Evolutionary conservation across 1,284 basidiomycete species (phyloP).

Genomic region (Trichosporon coremiiforme): DNA sequence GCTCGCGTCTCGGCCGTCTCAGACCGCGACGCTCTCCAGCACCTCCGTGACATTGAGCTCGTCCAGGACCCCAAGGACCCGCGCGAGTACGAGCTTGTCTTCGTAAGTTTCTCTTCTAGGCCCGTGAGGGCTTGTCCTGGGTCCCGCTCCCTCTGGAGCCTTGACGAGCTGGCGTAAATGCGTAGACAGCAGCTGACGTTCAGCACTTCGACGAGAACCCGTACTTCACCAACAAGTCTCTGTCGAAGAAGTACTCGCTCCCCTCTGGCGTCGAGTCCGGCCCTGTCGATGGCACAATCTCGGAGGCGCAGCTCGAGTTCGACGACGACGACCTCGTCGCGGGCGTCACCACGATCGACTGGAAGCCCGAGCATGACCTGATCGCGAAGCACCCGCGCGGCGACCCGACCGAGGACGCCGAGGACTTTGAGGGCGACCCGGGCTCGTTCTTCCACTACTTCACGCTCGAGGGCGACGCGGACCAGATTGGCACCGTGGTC

Average conservation of each 20-base stretch:
- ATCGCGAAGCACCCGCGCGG: slow-evolving; percentile 55
- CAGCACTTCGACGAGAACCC: slow-evolving; percentile 56
- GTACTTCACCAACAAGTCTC: slow-evolving; percentile 52
- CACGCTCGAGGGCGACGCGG: slow-evolving; percentile 49
- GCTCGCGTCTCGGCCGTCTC: slow-evolving; percentile 36
- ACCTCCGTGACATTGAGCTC: slow-evolving; percentile 51
- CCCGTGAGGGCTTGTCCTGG: too few species aligned
- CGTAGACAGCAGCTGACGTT: too few species aligned
- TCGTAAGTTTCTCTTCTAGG: slow-evolving; percentile 41
- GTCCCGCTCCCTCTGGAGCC: too few species aligned
- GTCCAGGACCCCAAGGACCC: slow-evolving; percentile 52
- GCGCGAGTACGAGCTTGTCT: slow-evolving; percentile 51
- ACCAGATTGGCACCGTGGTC: slow-evolving; percentile 36
- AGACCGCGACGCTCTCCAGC: slow-evolving; percentile 51
- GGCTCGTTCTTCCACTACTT: slow-evolving; percentile 60
- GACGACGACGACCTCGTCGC: slow-evolving; percentile 39
- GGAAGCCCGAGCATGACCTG: slow-evolving; percentile 60
- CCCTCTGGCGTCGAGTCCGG: slow-evolving; percentile 35
- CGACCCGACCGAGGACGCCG: slow-evolving; percentile 34
- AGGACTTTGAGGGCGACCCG: slow-evolving; percentile 53
- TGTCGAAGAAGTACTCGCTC: slow-evolving; percentile 51
- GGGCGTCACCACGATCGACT: slow-evolving; percentile 54
- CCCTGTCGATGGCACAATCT: slow-evolving; percentile 44
- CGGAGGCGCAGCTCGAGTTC: slow-evolving; percentile 43
- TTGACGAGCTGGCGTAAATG: too few species aligned